Percentiles rank a stretch among this genome's conserved stretches.
These are phyloP conservation scores for Funneliformis mosseae DNA, from an alignment of 192 early-diverging fungal genomes.

Conservation along the genomic window DNA sequence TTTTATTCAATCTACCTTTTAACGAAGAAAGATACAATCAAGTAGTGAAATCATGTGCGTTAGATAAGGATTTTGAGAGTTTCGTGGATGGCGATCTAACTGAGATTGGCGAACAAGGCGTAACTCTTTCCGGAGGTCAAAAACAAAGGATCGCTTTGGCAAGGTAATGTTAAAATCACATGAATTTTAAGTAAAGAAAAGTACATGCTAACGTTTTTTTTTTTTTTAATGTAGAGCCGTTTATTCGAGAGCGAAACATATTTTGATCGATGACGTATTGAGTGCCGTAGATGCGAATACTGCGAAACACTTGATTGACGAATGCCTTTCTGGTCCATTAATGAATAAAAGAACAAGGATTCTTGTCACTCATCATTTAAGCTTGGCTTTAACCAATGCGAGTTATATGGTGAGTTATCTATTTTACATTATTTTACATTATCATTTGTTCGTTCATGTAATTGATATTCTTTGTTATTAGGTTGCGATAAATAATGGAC, in stretches of 20 bases:
- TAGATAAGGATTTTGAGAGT: slow-evolving; percentile 84
- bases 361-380: slow-evolving; percentile 87
- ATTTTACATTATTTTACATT: neutral
- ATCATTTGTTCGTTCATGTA: too few relatives aligned
- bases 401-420: slow-evolving; percentile 1
- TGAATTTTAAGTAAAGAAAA: neutral
- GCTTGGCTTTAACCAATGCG: slow-evolving; percentile 33
- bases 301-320: slow-evolving; percentile 75
- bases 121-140: slow-evolving; percentile 91
- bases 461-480: neutral
- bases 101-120: slow-evolving; percentile 90
- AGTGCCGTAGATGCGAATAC: slow-evolving; percentile 97
- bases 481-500: slow-evolving; percentile 15
- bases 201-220: neutral
- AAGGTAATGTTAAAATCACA: slow-evolving; percentile 50
- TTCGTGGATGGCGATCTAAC: slow-evolving; percentile 85
- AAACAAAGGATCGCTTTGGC: slow-evolving; percentile 67
- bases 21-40: slow-evolving; percentile 60
- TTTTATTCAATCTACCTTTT: slow-evolving; percentile 78
- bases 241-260: slow-evolving; percentile 64
- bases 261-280: slow-evolving; percentile 87
- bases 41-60: slow-evolving; percentile 79
- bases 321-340: slow-evolving; percentile 71
- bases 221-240: slow-evolving; percentile 63
- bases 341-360: slow-evolving; percentile 79